phyloP scores from a whole-genome alignment of 2,329 filamentous ascomycete species.

The Sporothrix protearum region DNA sequence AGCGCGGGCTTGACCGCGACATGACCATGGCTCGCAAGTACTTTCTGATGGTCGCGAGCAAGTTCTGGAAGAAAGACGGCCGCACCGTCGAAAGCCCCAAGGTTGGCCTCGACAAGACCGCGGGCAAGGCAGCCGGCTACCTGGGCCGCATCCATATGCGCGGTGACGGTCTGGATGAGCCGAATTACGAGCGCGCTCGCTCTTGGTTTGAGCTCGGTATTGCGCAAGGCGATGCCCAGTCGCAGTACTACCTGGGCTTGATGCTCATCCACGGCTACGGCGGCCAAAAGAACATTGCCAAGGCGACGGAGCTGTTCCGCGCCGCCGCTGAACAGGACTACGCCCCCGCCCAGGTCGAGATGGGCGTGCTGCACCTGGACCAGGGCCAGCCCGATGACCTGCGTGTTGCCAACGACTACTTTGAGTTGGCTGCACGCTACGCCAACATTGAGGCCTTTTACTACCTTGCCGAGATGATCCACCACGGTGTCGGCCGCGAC shows the following conservation, averaged over 20 bases:
- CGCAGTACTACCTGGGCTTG: conserved; percentile 77
- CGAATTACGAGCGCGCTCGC: conserved; percentile 69
- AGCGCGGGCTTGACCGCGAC: conserved; percentile 69
- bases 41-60: conserved; percentile 73
- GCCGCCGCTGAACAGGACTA: conserved; percentile 78
- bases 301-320: conserved; percentile 72
- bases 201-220: conserved; percentile 82
- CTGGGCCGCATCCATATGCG: conserved; percentile 86
- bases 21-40: conserved; percentile 72
- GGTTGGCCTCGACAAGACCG: conserved; percentile 69
- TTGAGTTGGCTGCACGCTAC: conserved; percentile 78
- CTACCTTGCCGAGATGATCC: conserved; percentile 82
- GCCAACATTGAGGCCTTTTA: conserved; percentile 87
- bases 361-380: conserved; percentile 81
- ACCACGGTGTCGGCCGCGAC: conserved; percentile 75
- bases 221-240: conserved; percentile 71
- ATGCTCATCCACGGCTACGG: conserved; percentile 78
- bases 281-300: conserved; percentile 60
- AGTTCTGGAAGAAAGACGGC: conserved; percentile 80
- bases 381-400: conserved; percentile 70
- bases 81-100: conserved; percentile 67
- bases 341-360: conserved; percentile 73
- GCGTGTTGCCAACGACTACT: conserved; percentile 75
- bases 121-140: conserved; percentile 79
- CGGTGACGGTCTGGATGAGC: conserved; percentile 75